Base-by-base conservation (phyloP, 345 rosid genomes). In the Brassica incana region DNA sequence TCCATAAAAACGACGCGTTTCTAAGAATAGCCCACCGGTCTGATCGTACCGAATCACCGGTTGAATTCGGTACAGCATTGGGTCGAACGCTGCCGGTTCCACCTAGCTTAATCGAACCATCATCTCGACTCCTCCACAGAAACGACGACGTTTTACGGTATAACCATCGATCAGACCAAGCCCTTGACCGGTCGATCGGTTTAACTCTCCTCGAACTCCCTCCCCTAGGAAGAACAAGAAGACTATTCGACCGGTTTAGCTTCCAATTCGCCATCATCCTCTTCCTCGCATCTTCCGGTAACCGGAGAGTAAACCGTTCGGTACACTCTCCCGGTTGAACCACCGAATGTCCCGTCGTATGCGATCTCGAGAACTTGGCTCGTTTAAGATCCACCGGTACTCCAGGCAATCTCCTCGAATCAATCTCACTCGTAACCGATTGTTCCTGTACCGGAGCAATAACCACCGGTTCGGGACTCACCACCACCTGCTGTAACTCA, bases 21-120 rank as follows among this genome's bases (percentile, higher is more conserved):
- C 50, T 67, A 12, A 72, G 79, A 16, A 88, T 85, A 18, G 75
- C 79, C 97, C 92, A 88, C 75, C 93, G 84, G 71, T 86, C 97
- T 6, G 88, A 80, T 12, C 78, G 66, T 54, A 81, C 81, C 16
- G 80, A 76, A 65, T 81, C 83, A 45, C 81, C 81, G 32, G 80
- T 66, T 76, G 71, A 14, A 48, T 4, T 80, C 63, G 77, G 63
- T 70, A 61, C 58, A 72, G 20, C 60, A 32, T 10, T 77, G 9
- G 59, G 66, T 59, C 81, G 64, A 66, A 81, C 59, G 5, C 81
- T 81, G 9, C 82, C 79, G 9, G 78, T 74, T 18, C 25, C 78
- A 67, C 81, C 84, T 71, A 81, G 20, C 67, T 75, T 80, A 64
- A 80, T 80, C 3, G 83, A 80, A 75, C 83, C 79, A 20, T 76